Conservation (phyloP, 495 filamentous ascomycete species). For the Penicillium malachiteum region DNA sequence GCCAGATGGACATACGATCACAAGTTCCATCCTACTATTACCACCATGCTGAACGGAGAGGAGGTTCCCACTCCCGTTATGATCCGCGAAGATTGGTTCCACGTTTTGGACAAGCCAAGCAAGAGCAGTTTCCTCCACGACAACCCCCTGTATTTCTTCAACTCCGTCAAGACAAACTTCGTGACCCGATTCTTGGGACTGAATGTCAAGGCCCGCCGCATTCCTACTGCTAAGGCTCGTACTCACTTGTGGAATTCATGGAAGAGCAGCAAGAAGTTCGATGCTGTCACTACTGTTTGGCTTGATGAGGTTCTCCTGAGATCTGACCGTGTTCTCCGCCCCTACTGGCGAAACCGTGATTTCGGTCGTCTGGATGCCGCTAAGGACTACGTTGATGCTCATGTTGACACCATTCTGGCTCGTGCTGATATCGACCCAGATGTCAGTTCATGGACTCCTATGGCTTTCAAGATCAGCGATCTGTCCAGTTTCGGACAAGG, state of each 20-base stretch:
- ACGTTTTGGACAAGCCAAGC: constrained; percentile 3
- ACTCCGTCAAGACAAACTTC: constrained; percentile 3
- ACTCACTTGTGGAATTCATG: constrained; percentile 3
- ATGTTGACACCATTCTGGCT: constrained; percentile 4
- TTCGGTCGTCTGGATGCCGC: constrained; percentile 2
- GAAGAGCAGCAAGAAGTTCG: constrained; percentile 2
- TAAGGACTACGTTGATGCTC: constrained; percentile 1
- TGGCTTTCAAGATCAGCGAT: constrained; percentile 6
- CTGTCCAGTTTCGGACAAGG: constrained; percentile 4
- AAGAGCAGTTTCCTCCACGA: constrained; percentile 5
- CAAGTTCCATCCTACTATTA: constrained; percentile 4
- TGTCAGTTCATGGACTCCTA: constrained; percentile 3
- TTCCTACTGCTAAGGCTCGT: not conserved
- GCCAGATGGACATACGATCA: constrained; percentile 5
- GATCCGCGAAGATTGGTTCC: constrained; percentile 7
- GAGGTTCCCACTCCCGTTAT: not conserved
- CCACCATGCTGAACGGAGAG: not conserved
- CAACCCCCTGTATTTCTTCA: constrained; percentile 4
- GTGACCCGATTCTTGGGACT: not conserved
- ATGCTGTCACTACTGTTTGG: constrained; percentile 1
- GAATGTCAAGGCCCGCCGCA: constrained; percentile 1
- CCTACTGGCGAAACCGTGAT: constrained; percentile 5
- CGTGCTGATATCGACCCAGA: constrained; percentile 4
- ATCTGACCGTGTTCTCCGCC: constrained; percentile 3
- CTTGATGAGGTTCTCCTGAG: constrained; percentile 2